Conservation (phyloP, 2,329 filamentous ascomycete species). For the Ophiostoma sp. region DNA sequence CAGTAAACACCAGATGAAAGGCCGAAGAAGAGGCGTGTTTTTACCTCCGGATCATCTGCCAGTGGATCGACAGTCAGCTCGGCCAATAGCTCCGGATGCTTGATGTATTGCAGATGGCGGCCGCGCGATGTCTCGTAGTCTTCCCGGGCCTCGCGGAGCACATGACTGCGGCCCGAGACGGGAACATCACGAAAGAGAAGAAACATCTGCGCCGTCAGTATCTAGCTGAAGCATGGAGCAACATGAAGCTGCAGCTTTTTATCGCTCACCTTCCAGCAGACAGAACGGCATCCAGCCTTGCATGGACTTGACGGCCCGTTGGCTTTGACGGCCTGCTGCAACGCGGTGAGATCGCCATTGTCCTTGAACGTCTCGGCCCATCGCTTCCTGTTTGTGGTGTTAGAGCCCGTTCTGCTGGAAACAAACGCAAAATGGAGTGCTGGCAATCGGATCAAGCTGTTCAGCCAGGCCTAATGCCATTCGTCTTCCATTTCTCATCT, state of each 20-base stretch:
- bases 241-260: constrained; percentile 40
- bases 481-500: not conserved
- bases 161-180: constrained; percentile 60
- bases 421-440: not conserved
- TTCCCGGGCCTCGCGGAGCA: constrained; percentile 61
- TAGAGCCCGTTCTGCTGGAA: not conserved
- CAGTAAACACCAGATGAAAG: not conserved
- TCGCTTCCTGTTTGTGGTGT: constrained; percentile 47
- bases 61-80: constrained; percentile 72
- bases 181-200: constrained; percentile 67
- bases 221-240: not conserved
- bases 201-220: constrained; percentile 56
- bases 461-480: too few species aligned
- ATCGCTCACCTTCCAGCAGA: constrained; percentile 74
- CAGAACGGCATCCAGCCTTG: constrained; percentile 68
- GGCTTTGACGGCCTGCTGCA: constrained; percentile 59
- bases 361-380: constrained; percentile 61
- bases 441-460: too few species aligned
- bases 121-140: constrained; percentile 67
- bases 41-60: constrained; percentile 65
- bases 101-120: constrained; percentile 74
- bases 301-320: constrained; percentile 58
- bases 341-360: constrained; percentile 52
- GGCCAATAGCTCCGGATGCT: constrained; percentile 73
- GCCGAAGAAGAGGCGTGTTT: constrained; percentile 26